phyloP scores from a whole-genome alignment of 768 basidiomycete genomes.

The Mycena haematopus region DNA sequence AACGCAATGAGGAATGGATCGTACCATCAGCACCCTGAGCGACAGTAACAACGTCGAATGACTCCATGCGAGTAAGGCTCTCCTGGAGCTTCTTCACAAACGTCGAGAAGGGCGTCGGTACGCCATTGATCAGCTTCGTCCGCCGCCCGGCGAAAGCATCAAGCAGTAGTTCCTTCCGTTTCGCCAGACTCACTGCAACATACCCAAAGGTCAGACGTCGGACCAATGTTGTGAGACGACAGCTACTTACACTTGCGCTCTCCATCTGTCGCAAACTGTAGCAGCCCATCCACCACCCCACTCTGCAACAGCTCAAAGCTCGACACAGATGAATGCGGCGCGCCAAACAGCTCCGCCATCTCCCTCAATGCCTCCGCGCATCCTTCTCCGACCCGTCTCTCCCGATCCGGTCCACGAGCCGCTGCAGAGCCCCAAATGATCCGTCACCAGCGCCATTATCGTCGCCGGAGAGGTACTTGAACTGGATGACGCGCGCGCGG shows the following conservation, averaged over 20 bases:
- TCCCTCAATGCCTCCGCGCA: conserved; percentile 67
- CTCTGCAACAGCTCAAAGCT: conserved; percentile 96
- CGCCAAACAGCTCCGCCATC: conserved; percentile 82
- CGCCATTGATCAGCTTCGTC: conserved; percentile 46
- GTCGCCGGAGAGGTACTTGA: conserved; percentile 73
- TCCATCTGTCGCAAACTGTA: conserved; percentile 80
- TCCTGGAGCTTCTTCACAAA: conserved; percentile 97
- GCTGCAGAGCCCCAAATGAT: conserved; percentile 67
- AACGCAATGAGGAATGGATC: conserved; percentile 29
- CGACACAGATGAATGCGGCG: conserved; percentile 80
- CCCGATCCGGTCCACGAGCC: conserved; percentile 70
- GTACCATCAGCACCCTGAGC: conserved; percentile 82
- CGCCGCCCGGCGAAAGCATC: conserved; percentile 73
- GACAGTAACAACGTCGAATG: conserved; percentile 92
- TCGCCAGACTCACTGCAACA: conserved; percentile 62
- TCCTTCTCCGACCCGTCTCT: conserved; percentile 66
- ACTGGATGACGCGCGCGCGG: conserved; percentile 88
- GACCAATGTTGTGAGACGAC: not conserved
- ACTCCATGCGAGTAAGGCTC: conserved; percentile 92
- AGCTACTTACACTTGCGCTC: conserved; percentile 58
- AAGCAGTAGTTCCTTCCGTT: conserved; percentile 80
- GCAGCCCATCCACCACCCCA: conserved; percentile 86
- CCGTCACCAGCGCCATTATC: conserved; percentile 64
- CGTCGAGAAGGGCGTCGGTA: conserved; percentile 68
- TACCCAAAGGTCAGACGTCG: conserved; percentile 5